These are phyloP conservation scores for Colletotrichum gigasporum DNA, from an alignment of 2,329 filamentous ascomycete genomes.

Conservation along the genomic window DNA sequence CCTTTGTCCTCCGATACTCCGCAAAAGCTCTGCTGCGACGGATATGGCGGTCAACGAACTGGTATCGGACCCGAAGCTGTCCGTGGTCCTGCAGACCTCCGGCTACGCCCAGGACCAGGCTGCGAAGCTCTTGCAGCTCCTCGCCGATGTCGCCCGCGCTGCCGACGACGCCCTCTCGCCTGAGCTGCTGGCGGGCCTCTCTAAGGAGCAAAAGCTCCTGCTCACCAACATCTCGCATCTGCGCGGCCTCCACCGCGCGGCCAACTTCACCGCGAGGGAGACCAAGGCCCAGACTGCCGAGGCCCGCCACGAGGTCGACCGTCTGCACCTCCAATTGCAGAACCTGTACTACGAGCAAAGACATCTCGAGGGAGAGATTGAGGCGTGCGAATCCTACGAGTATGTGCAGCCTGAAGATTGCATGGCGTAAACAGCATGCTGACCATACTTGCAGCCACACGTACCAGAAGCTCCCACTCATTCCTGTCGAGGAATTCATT, in stretches of 20 bases:
- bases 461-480: conserved; percentile 85
- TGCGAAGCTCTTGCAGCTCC: conserved; percentile 67
- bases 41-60: conserved; percentile 51
- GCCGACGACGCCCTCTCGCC: conserved; percentile 50
- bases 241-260: conserved; percentile 83
- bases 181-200: conserved; percentile 66
- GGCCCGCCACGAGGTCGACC: conserved; percentile 89
- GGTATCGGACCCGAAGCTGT: conserved; percentile 61
- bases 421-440: conserved; percentile 29
- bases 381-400: conserved; percentile 91
- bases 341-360: conserved; percentile 97
- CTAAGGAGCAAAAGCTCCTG: conserved; percentile 82
- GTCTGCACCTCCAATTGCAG: conserved; percentile 89
- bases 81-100: conserved; percentile 77
- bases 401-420: conserved; percentile 55
- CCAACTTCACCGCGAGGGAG: conserved; percentile 81
- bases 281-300: conserved; percentile 90
- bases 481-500: conserved; percentile 85
- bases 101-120: conserved; percentile 78
- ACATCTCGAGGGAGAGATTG: conserved; percentile 89
- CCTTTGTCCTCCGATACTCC: too few species aligned
- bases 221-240: conserved; percentile 82
- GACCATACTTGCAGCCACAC: conserved; percentile 70
- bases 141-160: conserved; percentile 54
- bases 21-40: background rate